Evolutionary conservation across 2,329 filamentous ascomycete species (phyloP).

Genomic region (Piedraia hortae): DNA sequence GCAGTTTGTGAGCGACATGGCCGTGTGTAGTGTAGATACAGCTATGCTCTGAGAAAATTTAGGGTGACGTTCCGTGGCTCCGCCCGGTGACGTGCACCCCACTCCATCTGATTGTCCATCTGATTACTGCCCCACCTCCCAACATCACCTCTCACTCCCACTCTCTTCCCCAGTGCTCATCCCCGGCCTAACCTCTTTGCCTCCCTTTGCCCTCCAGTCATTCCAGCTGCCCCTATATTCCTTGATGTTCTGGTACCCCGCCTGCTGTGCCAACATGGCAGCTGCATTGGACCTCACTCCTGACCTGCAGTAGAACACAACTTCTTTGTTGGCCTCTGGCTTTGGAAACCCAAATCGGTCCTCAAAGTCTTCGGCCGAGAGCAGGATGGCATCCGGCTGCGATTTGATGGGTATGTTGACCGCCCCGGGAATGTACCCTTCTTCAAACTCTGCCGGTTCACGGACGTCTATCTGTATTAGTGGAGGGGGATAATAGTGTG

Average conservation of each 20-base stretch:
- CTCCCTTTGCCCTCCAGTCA: slow-evolving; percentile 56
- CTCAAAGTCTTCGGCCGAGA: slow-evolving; percentile 52
- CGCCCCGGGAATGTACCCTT: slow-evolving; percentile 50
- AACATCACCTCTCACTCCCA: slow-evolving; percentile 1
- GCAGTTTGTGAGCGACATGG: slow-evolving; percentile 85
- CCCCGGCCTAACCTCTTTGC: slow-evolving; percentile 16
- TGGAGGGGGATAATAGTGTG: neutral
- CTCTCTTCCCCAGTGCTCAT: slow-evolving; percentile 1
- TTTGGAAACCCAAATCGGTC: slow-evolving; percentile 55
- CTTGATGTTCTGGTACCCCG: slow-evolving; percentile 43
- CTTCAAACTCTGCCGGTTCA: slow-evolving; percentile 37
- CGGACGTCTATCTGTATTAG: slow-evolving; percentile 28
- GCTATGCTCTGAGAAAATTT: too few species aligned
- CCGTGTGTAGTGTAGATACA: slow-evolving; percentile 16
- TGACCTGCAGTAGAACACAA: slow-evolving; percentile 84
- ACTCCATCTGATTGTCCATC: too few species aligned
- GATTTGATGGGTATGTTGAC: slow-evolving; percentile 59
- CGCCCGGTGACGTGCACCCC: too few species aligned
- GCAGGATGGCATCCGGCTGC: slow-evolving; percentile 52
- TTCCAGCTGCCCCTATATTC: slow-evolving; percentile 54
- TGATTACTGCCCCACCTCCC: too few species aligned
- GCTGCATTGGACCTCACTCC: slow-evolving; percentile 60
- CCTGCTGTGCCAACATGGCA: slow-evolving; percentile 45
- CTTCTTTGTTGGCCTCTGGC: slow-evolving; percentile 24
- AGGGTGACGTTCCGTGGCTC: too few species aligned